These are phyloP conservation scores for Boeremia lycopersici DNA, from an alignment of 2,329 filamentous ascomycete genomes.

Conservation along the genomic window DNA sequence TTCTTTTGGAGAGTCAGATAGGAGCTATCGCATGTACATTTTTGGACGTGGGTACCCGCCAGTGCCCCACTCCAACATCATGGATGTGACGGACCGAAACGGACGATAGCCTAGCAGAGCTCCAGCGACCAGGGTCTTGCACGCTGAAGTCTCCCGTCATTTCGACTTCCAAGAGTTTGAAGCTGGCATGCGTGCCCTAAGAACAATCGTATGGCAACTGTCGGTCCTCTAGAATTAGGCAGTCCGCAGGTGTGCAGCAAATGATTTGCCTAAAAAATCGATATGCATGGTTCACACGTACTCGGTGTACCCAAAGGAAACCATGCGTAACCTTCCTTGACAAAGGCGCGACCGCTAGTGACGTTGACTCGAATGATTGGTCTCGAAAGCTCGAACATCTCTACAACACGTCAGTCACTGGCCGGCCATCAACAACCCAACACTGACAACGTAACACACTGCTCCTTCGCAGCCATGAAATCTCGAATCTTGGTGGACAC, in stretches of 20 bases:
- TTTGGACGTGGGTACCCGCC: constrained; percentile 6
- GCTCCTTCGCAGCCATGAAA: not conserved
- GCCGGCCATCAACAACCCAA: not conserved
- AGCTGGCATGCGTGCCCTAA: too few relatives aligned
- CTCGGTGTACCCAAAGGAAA: too few relatives aligned
- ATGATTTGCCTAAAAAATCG: too few relatives aligned
- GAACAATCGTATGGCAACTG: too few relatives aligned
- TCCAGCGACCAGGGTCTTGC: not conserved
- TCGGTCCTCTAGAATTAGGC: too few relatives aligned
- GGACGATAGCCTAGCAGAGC: constrained; percentile 16
- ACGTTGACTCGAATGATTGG: not conserved
- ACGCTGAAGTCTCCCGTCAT: not conserved
- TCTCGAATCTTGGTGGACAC: too few relatives aligned
- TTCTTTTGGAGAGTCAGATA: constrained; percentile 6
- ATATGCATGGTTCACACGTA: too few relatives aligned
- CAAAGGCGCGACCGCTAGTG: too few relatives aligned
- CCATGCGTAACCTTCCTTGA: too few relatives aligned
- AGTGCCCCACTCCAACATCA: constrained; percentile 17
- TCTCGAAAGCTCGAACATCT: not conserved
- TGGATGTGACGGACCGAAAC: constrained; percentile 17
- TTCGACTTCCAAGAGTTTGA: not conserved
- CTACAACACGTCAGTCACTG: not conserved
- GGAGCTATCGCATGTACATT: constrained; percentile 22
- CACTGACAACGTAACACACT: not conserved
- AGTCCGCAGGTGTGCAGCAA: too few relatives aligned